phyloP scores from a whole-genome alignment of 768 basidiomycete species.

The Leucocoprinus birnbaumii region DNA sequence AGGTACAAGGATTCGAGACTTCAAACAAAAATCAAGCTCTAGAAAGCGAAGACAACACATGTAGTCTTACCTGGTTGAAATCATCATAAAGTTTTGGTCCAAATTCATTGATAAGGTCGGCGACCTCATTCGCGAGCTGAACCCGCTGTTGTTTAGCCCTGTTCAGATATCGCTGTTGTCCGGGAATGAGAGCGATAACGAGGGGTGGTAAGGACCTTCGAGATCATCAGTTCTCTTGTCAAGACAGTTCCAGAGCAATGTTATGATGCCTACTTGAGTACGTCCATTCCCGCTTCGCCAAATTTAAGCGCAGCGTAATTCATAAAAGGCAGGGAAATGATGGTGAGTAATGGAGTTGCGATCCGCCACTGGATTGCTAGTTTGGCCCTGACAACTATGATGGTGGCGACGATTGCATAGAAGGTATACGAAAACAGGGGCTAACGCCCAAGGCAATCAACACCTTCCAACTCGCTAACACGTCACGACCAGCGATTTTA shows the following conservation, averaged over 20 bases:
- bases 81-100: conserved; percentile 86
- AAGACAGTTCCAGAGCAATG: too few species aligned
- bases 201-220: conserved; percentile 86
- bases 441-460: conserved; percentile 89
- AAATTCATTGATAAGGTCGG: conserved; percentile 80
- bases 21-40: conserved; percentile 5
- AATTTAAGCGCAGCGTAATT: conserved; percentile 94
- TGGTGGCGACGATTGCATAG: conserved; percentile 79
- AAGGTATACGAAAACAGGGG: conserved; percentile 82
- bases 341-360: conserved; percentile 75
- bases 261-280: conserved; percentile 71
- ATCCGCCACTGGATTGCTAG: conserved; percentile 62
- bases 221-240: conserved; percentile 8
- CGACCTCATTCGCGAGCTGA: conserved; percentile 79
- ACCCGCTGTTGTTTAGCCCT: conserved; percentile 72
- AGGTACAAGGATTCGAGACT: conserved; percentile 81
- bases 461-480: conserved; percentile 97
- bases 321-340: conserved; percentile 77
- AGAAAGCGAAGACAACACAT: conserved; percentile 7
- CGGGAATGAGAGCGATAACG: conserved; percentile 83
- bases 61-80: conserved; percentile 66
- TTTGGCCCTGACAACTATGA: conserved; percentile 66
- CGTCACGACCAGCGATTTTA: conserved; percentile 94
- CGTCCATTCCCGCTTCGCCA: conserved; percentile 97
- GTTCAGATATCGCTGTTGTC: conserved; percentile 79